Percentiles rank a stretch among this genome's conserved stretches.
phyloP scores from a whole-genome alignment of 352 stramenopile species.

The Albugo laibachii region DNA sequence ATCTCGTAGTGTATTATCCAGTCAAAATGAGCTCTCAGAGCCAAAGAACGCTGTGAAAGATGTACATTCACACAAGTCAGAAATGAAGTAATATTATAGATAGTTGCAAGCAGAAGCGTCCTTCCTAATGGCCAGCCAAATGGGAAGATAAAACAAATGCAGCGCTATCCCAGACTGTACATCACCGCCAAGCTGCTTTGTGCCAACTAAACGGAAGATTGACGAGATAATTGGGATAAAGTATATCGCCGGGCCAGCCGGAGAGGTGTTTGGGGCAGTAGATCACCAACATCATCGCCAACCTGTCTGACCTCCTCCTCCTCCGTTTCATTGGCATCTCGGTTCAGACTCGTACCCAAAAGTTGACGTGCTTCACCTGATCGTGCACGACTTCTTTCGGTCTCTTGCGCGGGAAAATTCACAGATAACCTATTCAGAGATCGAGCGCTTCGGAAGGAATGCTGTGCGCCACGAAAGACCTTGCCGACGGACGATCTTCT shows the following conservation, averaged over 20 bases:
- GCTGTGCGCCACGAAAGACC: constrained; percentile 36
- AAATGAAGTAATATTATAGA: too few species aligned
- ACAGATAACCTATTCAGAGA: constrained; percentile 29
- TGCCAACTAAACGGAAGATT: background rate
- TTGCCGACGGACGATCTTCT: constrained; percentile 24
- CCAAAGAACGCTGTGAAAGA: too few species aligned
- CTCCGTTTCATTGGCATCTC: constrained; percentile 15
- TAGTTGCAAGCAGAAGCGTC: too few species aligned
- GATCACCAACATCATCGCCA: constrained; percentile 1
- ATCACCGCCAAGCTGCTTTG: too few species aligned
- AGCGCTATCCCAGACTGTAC: too few species aligned
- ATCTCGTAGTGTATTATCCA: too few species aligned
- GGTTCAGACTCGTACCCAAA: constrained; percentile 6
- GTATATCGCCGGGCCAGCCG: constrained; percentile 26
- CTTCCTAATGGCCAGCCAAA: too few species aligned
- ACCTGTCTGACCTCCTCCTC: constrained; percentile 4
- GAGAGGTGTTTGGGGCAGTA: constrained; percentile 1
- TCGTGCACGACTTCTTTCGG: background rate
- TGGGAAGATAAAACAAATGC: too few species aligned
- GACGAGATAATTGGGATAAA: background rate
- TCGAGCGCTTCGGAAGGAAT: constrained; percentile 18
- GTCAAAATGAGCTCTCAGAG: too few species aligned
- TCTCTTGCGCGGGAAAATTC: background rate
- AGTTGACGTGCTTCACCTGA: background rate
- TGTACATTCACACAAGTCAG: too few species aligned